phyloP scores from a whole-genome alignment of 2,329 filamentous ascomycete genomes.

The Beauveria rudraprayagi region DNA sequence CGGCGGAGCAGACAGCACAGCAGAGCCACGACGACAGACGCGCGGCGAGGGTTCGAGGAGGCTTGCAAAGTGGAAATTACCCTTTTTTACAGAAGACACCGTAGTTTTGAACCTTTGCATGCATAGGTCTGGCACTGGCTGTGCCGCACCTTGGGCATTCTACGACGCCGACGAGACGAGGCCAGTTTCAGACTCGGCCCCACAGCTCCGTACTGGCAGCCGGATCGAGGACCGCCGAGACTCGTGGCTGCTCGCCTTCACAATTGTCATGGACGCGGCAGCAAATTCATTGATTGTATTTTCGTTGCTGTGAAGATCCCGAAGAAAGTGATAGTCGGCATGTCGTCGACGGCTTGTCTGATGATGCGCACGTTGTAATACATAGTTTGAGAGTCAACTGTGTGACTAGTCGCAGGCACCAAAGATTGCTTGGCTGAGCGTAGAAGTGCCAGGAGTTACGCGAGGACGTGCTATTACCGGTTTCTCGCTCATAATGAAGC shows the following conservation, averaged over 20 bases:
- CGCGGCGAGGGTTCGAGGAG: not conserved
- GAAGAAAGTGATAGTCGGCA: not conserved
- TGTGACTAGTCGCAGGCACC: too few relatives aligned
- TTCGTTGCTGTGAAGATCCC: not conserved
- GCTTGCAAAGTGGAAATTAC: too few relatives aligned
- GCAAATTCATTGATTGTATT: not conserved
- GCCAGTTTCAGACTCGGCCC: conserved; percentile 23
- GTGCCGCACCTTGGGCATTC: conserved; percentile 21
- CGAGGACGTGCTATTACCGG: too few relatives aligned
- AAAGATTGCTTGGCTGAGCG: too few relatives aligned
- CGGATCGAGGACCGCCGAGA: not conserved
- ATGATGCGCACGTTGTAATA: too few relatives aligned
- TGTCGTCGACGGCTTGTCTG: not conserved
- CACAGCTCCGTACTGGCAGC: conserved; percentile 5
- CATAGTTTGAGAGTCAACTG: too few relatives aligned
- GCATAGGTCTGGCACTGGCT: conserved; percentile 9
- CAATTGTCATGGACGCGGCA: not conserved
- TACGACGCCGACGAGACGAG: conserved; percentile 26
- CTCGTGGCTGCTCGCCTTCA: not conserved
- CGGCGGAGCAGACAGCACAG: not conserved
- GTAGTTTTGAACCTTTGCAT: not conserved
- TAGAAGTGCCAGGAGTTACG: too few relatives aligned
- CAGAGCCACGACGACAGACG: not conserved
- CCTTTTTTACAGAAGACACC: not conserved
- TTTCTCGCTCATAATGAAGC: too few relatives aligned